Percentiles rank a stretch among this genome's conserved stretches.
Conservation (phyloP, 306 rosid genomes). For the Cajanus cajan region DNA sequence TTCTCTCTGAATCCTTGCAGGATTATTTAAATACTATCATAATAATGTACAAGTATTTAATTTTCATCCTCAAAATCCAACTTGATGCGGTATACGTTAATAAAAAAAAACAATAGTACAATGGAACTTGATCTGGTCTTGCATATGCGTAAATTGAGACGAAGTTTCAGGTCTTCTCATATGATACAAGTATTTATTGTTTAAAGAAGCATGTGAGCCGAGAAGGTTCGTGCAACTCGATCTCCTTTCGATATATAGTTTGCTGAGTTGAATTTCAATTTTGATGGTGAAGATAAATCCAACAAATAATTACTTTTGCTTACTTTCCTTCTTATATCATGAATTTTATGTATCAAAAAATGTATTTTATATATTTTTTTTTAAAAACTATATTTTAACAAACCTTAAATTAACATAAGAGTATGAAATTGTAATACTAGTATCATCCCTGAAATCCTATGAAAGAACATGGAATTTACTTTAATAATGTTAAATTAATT, state of each 20-base stretch:
- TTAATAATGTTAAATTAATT: no score
- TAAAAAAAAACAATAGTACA: not conserved
- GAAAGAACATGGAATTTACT: no score
- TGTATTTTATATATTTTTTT: no score
- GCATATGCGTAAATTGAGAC: slow-evolving; percentile 27
- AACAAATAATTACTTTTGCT: no score
- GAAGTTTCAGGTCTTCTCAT: slow-evolving; percentile 6
- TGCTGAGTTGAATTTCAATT: not conserved
- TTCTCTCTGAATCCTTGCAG: no score
- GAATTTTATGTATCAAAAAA: no score
- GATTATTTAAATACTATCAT: not conserved
- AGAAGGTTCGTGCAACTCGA: not conserved
- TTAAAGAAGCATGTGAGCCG: not conserved
- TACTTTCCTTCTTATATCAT: no score
- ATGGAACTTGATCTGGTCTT: not conserved
- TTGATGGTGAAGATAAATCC: no score
- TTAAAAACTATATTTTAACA: no score
- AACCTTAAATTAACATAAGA: no score
- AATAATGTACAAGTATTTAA: not conserved
- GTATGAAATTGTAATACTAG: no score
- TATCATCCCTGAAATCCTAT: no score
- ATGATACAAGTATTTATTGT: slow-evolving; percentile 31
- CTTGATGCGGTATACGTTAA: not conserved
- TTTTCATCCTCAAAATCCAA: slow-evolving; percentile 10
- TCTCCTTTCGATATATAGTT: not conserved